phyloP scores from a whole-genome alignment of 306 rosid species.

The Lathyrus oleraceus region DNA sequence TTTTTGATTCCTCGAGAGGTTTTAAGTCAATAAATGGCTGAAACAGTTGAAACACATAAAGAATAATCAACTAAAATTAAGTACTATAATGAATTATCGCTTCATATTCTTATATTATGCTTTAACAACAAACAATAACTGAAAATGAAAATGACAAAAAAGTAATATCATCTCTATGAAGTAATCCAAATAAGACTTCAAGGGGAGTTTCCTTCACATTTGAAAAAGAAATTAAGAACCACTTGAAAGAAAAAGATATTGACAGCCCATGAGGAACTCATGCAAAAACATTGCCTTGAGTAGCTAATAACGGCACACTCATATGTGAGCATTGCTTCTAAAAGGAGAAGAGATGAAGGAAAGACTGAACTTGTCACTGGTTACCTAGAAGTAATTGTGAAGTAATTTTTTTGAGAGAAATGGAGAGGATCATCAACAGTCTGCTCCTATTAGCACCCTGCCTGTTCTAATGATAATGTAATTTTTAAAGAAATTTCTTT shows the following conservation, averaged over 20 bases:
- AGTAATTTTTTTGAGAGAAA: too few species aligned
- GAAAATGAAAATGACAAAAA: neutral
- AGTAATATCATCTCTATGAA: neutral
- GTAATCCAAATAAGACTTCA: slow-evolving; percentile 11
- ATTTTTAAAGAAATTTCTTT: neutral
- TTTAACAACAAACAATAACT: slow-evolving; percentile 8
- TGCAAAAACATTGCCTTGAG: neutral
- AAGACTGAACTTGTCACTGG: neutral
- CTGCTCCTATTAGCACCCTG: too few species aligned
- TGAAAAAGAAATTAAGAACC: slow-evolving; percentile 22
- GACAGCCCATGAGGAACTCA: neutral
- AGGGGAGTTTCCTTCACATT: neutral
- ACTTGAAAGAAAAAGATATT: neutral
- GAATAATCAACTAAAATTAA: slow-evolving; percentile 24
- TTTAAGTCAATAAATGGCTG: slow-evolving; percentile 85
- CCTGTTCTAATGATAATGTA: too few species aligned
- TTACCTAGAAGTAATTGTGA: neutral
- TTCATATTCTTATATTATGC: neutral
- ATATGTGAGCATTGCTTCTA: neutral
- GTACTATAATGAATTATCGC: slow-evolving; percentile 10
- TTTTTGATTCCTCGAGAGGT: slow-evolving; percentile 66
- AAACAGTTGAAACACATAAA: slow-evolving; percentile 40
- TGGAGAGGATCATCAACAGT: too few species aligned
- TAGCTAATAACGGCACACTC: slow-evolving; percentile 18
- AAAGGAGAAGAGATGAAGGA: neutral